A percentile compares a stretch with the other conserved stretches of the same genome.
Conservation (phyloP, 495 filamentous ascomycete genomes). For the Lophiostoma macrostomum region DNA sequence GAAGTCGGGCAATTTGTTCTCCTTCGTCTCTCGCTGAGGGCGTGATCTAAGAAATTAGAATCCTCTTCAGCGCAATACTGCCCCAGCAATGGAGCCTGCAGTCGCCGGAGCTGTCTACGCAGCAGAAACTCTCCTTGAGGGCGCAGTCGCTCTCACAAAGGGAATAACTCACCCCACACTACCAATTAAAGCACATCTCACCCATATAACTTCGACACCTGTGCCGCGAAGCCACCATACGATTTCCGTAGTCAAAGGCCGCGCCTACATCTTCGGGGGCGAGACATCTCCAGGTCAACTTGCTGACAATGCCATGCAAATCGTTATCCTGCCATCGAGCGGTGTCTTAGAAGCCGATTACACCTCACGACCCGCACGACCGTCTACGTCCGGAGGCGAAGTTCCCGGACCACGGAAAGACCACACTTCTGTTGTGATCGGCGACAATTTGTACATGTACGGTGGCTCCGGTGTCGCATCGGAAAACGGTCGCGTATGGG, state of each 20-base stretch:
- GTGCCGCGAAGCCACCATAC: slow-evolving; percentile 70
- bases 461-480: slow-evolving; percentile 54
- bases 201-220: slow-evolving; percentile 50
- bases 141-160: slow-evolving; percentile 39
- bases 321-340: slow-evolving; percentile 55
- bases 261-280: slow-evolving; percentile 69
- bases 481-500: slow-evolving; percentile 64
- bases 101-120: slow-evolving; percentile 40
- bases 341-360: slow-evolving; percentile 54
- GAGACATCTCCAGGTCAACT: slow-evolving; percentile 52
- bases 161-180: slow-evolving; percentile 45
- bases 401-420: slow-evolving; percentile 54
- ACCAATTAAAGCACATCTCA: slow-evolving; percentile 56
- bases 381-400: slow-evolving; percentile 32
- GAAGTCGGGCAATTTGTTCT: too few relatives aligned
- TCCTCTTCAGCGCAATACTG: too few relatives aligned
- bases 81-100: slow-evolving; percentile 37
- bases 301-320: slow-evolving; percentile 65
- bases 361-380: slow-evolving; percentile 48
- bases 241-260: slow-evolving; percentile 61
- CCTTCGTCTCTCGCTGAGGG: too few relatives aligned
- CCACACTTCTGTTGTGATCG: slow-evolving; percentile 57
- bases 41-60: too few relatives aligned
- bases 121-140: slow-evolving; percentile 38
- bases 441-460: slow-evolving; percentile 61